Base-by-base conservation (phyloP, 495 filamentous ascomycete species). In the Tuber brumale region DNA sequence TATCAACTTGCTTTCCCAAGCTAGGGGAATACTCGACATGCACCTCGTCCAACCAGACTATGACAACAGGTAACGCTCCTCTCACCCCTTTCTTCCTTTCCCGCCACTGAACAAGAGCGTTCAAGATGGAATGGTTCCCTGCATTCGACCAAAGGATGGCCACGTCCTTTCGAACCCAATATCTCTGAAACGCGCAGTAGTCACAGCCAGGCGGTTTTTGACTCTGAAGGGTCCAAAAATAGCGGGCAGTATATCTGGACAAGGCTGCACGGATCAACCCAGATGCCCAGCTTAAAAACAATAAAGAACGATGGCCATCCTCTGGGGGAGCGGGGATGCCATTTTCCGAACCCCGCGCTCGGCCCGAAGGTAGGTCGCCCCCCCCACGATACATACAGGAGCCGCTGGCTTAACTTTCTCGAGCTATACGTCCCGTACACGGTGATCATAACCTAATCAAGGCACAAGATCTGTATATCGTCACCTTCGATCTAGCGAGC, bases 51-150 rank as follows among this genome's bases (percentile, higher is more conserved):
- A 66, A 66, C 57, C 57, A 66, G 27, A 66, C 57, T 66, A 66
- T 66, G 57, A 66, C 57, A 66, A 66, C 57, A 66, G 27, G 57
- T 66, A 66, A 66, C 57, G 57, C 57, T 66, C 31, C 57, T 16
- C 51, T 66, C 57, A 66, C 57, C 57, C 57, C 57, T 66, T 66
- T 66, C 57, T 66, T 66, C 14, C 8, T 16, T 61, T 61, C 31
- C n/a, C n/a, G 51, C 51, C 51, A 61, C 51, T 31, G 51, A 61
- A 57, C 18, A 57, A 61, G 57, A 35, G 27, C 57, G 27, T 66
- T 66, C 27, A 35, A 35, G 57, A 66, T 66, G 31, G 57, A 66
- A 66, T 61, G 51, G 27, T 35, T 35, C 57, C 14, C 31, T 66
- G 57, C 27, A 27, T 7, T 66, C 57, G 57, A 66, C 27, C 57